Evolutionary conservation across 2,329 filamentous ascomycete genomes (phyloP).

Genomic region (Beauveria pseudobassiana): DNA sequence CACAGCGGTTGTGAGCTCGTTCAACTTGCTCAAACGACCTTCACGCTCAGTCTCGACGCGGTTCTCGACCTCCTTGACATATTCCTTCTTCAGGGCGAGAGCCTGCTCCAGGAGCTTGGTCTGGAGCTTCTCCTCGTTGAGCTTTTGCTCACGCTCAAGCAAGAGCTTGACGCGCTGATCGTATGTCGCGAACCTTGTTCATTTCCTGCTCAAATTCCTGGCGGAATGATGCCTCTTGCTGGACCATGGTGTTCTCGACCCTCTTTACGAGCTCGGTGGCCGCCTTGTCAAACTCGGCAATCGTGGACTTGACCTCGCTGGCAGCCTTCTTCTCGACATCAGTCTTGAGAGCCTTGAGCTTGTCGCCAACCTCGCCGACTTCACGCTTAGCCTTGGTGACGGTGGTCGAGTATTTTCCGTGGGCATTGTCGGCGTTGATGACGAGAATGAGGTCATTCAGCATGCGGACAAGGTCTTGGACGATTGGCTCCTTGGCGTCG

Average conservation of each 20-base stretch:
- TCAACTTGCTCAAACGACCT: slow-evolving; percentile 77
- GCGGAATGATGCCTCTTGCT: slow-evolving; percentile 76
- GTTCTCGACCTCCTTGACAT: slow-evolving; percentile 67
- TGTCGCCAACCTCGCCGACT: slow-evolving; percentile 66
- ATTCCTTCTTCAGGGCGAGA: slow-evolving; percentile 78
- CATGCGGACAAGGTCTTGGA: slow-evolving; percentile 90
- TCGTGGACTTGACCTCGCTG: slow-evolving; percentile 62
- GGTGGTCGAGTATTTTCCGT: slow-evolving; percentile 67
- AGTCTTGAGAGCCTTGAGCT: slow-evolving; percentile 68
- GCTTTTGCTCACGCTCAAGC: slow-evolving; percentile 67
- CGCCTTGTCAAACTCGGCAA: slow-evolving; percentile 75
- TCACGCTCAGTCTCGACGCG: slow-evolving; percentile 85
- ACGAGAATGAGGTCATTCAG: slow-evolving; percentile 94
- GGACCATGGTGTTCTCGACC: slow-evolving; percentile 75
- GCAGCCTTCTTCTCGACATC: slow-evolving; percentile 65
- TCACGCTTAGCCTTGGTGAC: slow-evolving; percentile 82
- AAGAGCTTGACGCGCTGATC: slow-evolving; percentile 73
- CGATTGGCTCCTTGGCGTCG: slow-evolving; percentile 74
- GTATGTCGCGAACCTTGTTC: slow-evolving; percentile 68
- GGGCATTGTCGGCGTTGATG: slow-evolving; percentile 78
- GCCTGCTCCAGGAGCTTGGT: slow-evolving; percentile 89
- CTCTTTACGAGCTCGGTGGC: slow-evolving; percentile 81
- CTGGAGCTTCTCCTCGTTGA: slow-evolving; percentile 74
- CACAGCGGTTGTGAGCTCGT: slow-evolving; percentile 70
- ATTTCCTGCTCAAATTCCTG: slow-evolving; percentile 84